A percentile compares a stretch with the other conserved stretches of the same genome.
phyloP scores from a whole-genome alignment of 2,329 filamentous ascomycete genomes.

The Biscogniauxia mediterranea region DNA sequence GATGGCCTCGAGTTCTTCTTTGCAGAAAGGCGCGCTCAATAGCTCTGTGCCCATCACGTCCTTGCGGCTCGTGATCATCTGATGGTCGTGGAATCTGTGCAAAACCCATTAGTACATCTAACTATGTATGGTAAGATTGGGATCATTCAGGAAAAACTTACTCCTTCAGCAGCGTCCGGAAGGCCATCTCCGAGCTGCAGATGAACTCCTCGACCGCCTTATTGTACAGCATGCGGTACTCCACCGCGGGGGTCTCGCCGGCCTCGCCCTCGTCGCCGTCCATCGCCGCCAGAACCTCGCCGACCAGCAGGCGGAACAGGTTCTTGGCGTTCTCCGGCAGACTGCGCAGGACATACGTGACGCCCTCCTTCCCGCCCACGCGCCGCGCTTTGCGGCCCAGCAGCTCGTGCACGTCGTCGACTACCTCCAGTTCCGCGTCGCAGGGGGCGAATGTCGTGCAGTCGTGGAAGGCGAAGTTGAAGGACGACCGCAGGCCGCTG shows the following conservation, averaged over 20 bases:
- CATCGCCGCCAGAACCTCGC: conserved; percentile 74
- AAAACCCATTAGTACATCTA: conserved; percentile 20
- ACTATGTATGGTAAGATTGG: not conserved
- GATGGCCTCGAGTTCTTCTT: conserved; percentile 85
- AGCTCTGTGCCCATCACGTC: conserved; percentile 84
- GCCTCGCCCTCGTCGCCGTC: conserved; percentile 58
- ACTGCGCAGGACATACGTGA: conserved; percentile 85
- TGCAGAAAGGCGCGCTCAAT: conserved; percentile 78
- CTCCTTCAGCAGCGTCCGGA: conserved; percentile 91
- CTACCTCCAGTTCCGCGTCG: conserved; percentile 72
- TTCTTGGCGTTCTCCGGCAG: conserved; percentile 89
- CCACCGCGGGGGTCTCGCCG: conserved; percentile 67
- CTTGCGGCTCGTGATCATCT: conserved; percentile 89
- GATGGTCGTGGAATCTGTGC: conserved; percentile 84
- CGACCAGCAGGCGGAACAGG: conserved; percentile 80
- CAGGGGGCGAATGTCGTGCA: conserved; percentile 84
- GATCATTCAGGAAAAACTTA: conserved; percentile 40
- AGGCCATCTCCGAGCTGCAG: conserved; percentile 93
- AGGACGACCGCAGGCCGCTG: conserved; percentile 74
- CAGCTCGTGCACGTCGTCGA: conserved; percentile 86
- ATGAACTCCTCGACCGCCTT: conserved; percentile 97
- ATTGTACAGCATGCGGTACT: conserved; percentile 89
- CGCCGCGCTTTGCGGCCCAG: conserved; percentile 77
- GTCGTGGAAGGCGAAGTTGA: conserved; percentile 90
- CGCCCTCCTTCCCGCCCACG: conserved; percentile 85